Conservation (phyloP, 805 yeast genomes). For the Candida silvicultrix region DNA sequence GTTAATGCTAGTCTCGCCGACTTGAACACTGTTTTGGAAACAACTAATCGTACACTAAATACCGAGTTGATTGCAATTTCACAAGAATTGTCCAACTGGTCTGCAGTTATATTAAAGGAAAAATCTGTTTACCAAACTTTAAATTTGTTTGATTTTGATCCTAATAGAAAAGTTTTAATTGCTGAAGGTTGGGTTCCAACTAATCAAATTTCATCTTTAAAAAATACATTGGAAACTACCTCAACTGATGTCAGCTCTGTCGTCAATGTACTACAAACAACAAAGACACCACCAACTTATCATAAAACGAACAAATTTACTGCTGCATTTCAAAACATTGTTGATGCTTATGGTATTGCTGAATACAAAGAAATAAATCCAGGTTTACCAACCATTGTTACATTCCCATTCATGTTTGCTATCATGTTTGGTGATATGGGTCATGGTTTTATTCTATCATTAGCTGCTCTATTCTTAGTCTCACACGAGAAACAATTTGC, state of each 20-base stretch:
- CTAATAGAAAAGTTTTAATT: constrained; percentile 69
- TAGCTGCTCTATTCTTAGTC: constrained; percentile 69
- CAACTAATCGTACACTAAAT: constrained; percentile 62
- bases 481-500: constrained; percentile 67
- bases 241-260: constrained; percentile 61
- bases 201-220: constrained; percentile 54
- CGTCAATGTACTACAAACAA: constrained; percentile 56
- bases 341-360: constrained; percentile 93
- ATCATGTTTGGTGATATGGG: constrained; percentile 99
- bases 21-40: constrained; percentile 51
- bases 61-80: constrained; percentile 78
- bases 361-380: constrained; percentile 94
- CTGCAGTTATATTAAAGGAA: constrained; percentile 62
- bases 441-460: constrained; percentile 79
- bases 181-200: constrained; percentile 98
- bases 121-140: constrained; percentile 77
- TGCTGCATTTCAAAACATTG: constrained; percentile 84
- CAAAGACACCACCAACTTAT: constrained; percentile 86
- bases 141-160: constrained; percentile 73
- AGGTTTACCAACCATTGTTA: constrained; percentile 87
- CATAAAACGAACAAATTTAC: constrained; percentile 93
- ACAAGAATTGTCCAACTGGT: constrained; percentile 70
- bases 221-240: constrained; percentile 64
- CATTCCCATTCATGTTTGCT: constrained; percentile 98
- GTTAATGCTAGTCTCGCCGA: constrained; percentile 53